A percentile compares a stretch with the other conserved stretches of the same genome.
Evolutionary conservation across 805 yeast genomes (phyloP).

Genomic region (Candida sithepensis): DNA sequence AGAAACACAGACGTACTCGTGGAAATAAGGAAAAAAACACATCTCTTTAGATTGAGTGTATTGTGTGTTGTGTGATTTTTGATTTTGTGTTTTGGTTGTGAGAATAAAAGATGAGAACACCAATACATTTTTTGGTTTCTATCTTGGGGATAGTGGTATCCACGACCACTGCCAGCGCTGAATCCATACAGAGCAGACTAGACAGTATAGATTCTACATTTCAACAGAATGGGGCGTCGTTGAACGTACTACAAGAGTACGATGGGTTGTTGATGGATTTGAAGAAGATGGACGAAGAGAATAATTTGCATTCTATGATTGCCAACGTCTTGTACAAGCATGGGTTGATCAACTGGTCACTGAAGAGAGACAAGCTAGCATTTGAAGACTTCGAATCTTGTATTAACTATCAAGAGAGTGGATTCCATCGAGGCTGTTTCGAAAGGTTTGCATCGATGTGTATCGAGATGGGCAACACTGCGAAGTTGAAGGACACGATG

Average conservation of each 20-base stretch:
- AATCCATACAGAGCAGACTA: constrained; percentile 2
- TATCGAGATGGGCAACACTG: constrained; percentile 50
- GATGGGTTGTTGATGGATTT: constrained; percentile 22
- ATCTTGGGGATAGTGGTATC: not conserved
- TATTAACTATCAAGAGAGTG: constrained; percentile 26
- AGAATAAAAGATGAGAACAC: not conserved
- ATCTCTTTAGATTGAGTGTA: too few species aligned
- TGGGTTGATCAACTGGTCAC: constrained; percentile 57
- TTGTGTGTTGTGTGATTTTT: not conserved
- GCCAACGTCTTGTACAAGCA: constrained; percentile 53
- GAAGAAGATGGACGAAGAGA: constrained; percentile 9
- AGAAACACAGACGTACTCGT: too few species aligned
- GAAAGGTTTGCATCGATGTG: constrained; percentile 45
- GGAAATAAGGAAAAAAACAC: too few species aligned
- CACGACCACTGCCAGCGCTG: not conserved
- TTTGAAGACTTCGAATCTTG: constrained; percentile 49
- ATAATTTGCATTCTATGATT: constrained; percentile 15
- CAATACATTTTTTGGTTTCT: not conserved
- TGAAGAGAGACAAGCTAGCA: constrained; percentile 53
- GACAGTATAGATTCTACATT: constrained; percentile 14
- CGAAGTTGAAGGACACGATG: constrained; percentile 26
- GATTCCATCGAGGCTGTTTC: constrained; percentile 43
- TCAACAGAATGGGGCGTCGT: constrained; percentile 26
- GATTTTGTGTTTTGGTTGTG: not conserved
- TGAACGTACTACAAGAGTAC: constrained; percentile 29